Evolutionary conservation across 495 filamentous ascomycete species (phyloP).

Genomic region (Saxophila tyrrhenica): DNA sequence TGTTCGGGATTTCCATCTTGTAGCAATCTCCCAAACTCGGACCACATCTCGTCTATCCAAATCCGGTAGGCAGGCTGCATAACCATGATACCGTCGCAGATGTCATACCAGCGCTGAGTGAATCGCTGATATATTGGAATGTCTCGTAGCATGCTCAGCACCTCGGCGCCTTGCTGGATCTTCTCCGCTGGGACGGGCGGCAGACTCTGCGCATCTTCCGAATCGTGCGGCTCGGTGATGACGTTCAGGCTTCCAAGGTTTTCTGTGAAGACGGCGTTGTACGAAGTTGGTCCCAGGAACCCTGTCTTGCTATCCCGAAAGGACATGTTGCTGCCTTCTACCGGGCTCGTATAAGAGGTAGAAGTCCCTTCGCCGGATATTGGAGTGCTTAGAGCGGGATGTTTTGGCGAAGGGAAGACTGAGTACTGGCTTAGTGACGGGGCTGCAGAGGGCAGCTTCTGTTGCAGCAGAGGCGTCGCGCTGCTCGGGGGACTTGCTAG

Average conservation of each 20-base stretch:
- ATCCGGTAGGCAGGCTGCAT: constrained; percentile 26
- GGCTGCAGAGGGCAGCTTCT: not conserved
- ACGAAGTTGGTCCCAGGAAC: constrained; percentile 20
- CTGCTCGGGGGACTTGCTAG: not conserved
- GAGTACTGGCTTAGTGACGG: not conserved
- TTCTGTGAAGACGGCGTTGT: constrained; percentile 18
- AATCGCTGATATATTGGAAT: constrained; percentile 23
- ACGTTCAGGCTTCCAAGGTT: constrained; percentile 7
- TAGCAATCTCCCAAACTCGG: constrained; percentile 20
- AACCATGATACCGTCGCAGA: constrained; percentile 23
- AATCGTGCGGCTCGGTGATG: constrained; percentile 3
- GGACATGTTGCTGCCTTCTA: constrained; percentile 8
- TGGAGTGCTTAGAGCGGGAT: not conserved
- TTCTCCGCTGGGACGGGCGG: constrained; percentile 15
- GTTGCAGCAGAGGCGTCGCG: not conserved
- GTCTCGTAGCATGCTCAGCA: constrained; percentile 25
- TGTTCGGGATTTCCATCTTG: constrained; percentile 17
- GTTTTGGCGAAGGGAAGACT: not conserved
- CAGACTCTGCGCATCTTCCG: constrained; percentile 7
- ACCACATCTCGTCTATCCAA: constrained; percentile 26
- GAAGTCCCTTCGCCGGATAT: not conserved
- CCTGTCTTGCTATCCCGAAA: constrained; percentile 16
- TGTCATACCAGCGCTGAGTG: constrained; percentile 24
- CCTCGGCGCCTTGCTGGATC: constrained; percentile 23
- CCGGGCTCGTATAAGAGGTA: constrained; percentile 4